Conservation (phyloP, 2,329 filamentous ascomycete species). For the Trichoderma citrinoviride region DNA sequence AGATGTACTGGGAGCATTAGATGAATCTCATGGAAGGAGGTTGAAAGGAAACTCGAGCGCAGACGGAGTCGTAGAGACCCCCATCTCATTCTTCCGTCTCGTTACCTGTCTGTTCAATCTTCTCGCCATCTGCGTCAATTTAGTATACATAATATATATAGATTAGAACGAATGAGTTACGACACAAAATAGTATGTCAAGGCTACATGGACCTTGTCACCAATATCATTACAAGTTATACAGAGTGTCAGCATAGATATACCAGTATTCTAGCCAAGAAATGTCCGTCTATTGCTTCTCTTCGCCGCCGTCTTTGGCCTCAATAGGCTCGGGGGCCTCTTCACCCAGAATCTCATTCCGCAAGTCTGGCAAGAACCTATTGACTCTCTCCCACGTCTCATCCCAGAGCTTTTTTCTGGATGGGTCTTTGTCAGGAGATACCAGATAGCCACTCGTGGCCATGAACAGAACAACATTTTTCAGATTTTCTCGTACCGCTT, state of each 20-base stretch:
- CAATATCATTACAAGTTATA: background rate
- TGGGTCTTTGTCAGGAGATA: conserved; percentile 61
- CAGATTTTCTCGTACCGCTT: conserved; percentile 89
- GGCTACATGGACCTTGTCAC: too few relatives aligned
- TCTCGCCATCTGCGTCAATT: background rate
- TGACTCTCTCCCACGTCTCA: conserved; percentile 64
- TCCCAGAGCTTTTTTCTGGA: conserved; percentile 57
- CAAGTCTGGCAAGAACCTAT: conserved; percentile 62
- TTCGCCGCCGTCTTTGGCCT: background rate
- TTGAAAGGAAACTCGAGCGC: background rate
- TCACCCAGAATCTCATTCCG: conserved; percentile 42
- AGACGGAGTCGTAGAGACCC: background rate
- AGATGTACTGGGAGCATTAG: too few relatives aligned
- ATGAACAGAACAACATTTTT: conserved; percentile 97
- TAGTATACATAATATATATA: background rate
- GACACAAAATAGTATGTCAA: too few relatives aligned
- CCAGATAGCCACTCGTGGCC: conserved; percentile 82
- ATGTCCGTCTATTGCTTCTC: background rate
- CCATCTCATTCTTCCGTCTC: background rate
- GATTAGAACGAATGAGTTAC: too few relatives aligned
- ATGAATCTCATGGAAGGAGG: too few relatives aligned
- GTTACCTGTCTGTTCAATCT: background rate
- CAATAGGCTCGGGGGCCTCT: background rate
- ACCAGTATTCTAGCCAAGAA: background rate
- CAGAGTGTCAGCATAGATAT: background rate